Evolutionary conservation across 306 rosid species (phyloP), one percentile per base, ranked within the genome.

Genomic region (Elaeagnus macrophylla): DNA sequence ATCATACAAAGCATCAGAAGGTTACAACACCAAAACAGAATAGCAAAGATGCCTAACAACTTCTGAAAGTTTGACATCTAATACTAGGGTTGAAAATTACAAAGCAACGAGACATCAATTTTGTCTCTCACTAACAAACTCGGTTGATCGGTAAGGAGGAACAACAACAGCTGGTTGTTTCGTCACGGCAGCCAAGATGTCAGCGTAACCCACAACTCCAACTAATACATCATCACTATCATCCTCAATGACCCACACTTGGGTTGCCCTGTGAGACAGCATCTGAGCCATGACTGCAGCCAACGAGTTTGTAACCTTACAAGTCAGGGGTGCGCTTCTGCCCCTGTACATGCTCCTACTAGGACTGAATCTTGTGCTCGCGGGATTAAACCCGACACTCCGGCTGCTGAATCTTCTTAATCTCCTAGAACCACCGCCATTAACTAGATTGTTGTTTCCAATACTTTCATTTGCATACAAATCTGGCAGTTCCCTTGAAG

Each of bases 281-380:
- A 93, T 82, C 79, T 93, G 99, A 67, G 99, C 99, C 96, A 93
- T 71, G n/a, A 87, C 99, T 10, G 99, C 89, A 14, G 99, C 96
- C 77, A 93, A 65, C 53, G 99, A 93, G 77, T 89, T 91, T 2
- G 96, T 82, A 35, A 84, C 69, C 73, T 73, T 93, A 72, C 96
- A 87, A 9, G 89, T 87, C 74, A 93, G 70, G 2, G 96, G 94
- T 2, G 96, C 85, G 53, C 96, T 91, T 75, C 97, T 80, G 47
- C 97, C 99, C 45, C 97, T 62, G 54, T 78, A 91, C 94, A 91
- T 91, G 86, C 77, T 91, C 81, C 96, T 70, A 37, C 48, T 78
- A 18, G 77, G 64, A 59, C 93, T 86, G 36, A 84, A 72, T 55
- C 74, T 56, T n/a, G 47, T 66, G 78, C 65, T 80, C 7, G 75